Conservation (phyloP, 2,329 filamentous ascomycete genomes). For the Intubia oerlemansii region DNA sequence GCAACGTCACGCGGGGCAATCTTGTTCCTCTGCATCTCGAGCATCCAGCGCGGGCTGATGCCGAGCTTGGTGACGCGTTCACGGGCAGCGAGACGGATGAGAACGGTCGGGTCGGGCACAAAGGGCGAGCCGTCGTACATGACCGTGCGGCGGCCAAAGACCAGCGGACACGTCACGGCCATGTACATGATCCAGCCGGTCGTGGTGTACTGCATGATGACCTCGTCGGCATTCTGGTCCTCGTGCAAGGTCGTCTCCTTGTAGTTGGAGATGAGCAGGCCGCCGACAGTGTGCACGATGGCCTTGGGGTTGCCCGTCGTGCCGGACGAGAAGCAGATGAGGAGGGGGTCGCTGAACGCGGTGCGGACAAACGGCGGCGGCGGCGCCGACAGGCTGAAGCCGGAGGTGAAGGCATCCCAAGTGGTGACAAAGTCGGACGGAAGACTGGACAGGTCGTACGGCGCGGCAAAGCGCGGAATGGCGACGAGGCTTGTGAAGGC, state of each 20-base stretch:
- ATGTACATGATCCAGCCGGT: conserved; percentile 87
- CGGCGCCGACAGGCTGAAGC: conserved; percentile 8
- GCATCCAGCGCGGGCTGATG: conserved; percentile 55
- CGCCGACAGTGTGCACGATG: conserved; percentile 59
- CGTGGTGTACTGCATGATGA: conserved; percentile 35
- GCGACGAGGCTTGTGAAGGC: conserved; percentile 44
- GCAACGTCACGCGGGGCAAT: conserved; percentile 39
- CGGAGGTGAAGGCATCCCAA: too few relatives aligned
- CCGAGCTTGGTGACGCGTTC: conserved; percentile 53
- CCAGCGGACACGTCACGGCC: conserved; percentile 31
- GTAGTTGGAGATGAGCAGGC: conserved; percentile 28
- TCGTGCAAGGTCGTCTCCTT: conserved; percentile 40
- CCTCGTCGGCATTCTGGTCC: conserved; percentile 16
- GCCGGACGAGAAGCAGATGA: conserved; percentile 61
- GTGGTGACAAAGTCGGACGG: conserved; percentile 19
- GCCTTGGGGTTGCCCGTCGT: conserved; percentile 73
- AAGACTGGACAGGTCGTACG: conserved; percentile 35
- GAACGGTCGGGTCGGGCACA: conserved; percentile 39
- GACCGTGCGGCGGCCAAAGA: conserved; percentile 38
- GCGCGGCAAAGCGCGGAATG: conserved; percentile 39
- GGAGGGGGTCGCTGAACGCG: conserved; percentile 51
- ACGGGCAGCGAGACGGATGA: conserved; percentile 39
- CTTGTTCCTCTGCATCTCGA: conserved; percentile 44
- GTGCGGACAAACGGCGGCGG: conserved; percentile 34
- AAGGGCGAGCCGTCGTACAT: conserved; percentile 78